Evolutionary conservation across 768 basidiomycete genomes (phyloP).

Genomic region (Peribolospora baueri): DNA sequence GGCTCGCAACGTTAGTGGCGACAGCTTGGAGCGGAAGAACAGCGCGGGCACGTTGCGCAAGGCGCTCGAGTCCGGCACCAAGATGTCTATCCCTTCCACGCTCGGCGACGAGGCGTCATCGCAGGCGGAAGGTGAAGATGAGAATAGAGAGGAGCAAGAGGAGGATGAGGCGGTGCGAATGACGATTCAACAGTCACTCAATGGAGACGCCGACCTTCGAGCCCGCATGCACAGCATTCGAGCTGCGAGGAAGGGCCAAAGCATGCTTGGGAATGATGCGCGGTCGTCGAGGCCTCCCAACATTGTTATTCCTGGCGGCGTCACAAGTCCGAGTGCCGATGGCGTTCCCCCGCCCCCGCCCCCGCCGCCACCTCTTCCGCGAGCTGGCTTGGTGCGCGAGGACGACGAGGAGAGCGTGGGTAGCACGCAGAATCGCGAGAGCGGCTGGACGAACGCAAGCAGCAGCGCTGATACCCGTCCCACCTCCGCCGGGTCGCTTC

Average conservation of each 20-base stretch:
- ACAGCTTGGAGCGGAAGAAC: constrained; percentile 4
- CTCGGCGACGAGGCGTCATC: constrained; percentile 7
- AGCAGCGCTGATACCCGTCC: too few species aligned
- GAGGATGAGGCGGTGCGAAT: constrained; percentile 15
- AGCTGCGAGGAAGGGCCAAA: too few species aligned
- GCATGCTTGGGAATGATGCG: not conserved
- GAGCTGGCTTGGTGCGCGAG: constrained; percentile 1
- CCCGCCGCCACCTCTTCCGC: constrained; percentile 8
- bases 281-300: not conserved
- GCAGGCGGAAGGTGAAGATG: constrained; percentile 9
- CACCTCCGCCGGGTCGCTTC: too few species aligned
- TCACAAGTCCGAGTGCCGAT: not conserved
- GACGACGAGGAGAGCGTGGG: too few species aligned
- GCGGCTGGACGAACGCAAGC: not conserved
- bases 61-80: constrained; percentile 20
- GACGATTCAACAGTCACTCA: constrained; percentile 13
- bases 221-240: too few species aligned
- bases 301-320: not conserved
- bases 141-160: constrained; percentile 13
- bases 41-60: constrained; percentile 9
- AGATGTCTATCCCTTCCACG: constrained; percentile 11
- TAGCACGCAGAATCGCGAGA: not conserved
- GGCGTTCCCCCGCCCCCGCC: constrained; percentile 15
- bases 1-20: too few species aligned
- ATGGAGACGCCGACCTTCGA: too few species aligned